Conservation (phyloP, 495 filamentous ascomycete genomes). For the Aspergillus nidulans region DNA sequence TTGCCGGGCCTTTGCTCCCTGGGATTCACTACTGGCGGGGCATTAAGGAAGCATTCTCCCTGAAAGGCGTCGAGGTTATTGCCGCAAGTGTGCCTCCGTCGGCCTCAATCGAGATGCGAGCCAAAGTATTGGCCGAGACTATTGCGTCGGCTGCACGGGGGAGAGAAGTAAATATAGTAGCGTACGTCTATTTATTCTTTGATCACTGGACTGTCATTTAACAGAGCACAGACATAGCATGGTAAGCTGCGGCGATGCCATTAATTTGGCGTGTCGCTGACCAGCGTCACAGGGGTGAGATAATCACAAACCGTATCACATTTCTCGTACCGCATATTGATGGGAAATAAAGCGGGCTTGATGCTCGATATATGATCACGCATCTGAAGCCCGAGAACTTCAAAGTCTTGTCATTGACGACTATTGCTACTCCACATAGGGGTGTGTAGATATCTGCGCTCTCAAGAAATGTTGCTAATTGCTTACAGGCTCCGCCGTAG, state of each 20-base stretch:
- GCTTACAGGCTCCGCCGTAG: conserved; percentile 65
- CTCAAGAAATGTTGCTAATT: neutral
- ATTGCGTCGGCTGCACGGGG: conserved; percentile 64
- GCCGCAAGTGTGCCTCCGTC: conserved; percentile 75
- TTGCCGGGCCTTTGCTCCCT: conserved; percentile 67
- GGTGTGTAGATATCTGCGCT: conserved; percentile 36
- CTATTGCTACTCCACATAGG: conserved; percentile 83
- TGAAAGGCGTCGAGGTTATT: conserved; percentile 74
- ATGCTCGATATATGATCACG: conserved; percentile 91
- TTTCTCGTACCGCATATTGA: conserved; percentile 17
- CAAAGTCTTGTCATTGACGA: conserved; percentile 74
- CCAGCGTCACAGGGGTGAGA: conserved; percentile 41
- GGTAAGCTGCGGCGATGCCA: conserved; percentile 39
- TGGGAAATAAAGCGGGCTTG: conserved; percentile 62
- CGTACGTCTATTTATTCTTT: conserved; percentile 47
- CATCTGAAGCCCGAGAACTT: conserved; percentile 65
- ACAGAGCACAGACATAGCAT: conserved; percentile 60
- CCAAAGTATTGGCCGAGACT: conserved; percentile 57
- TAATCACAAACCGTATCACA: neutral
- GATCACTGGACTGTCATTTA: conserved; percentile 2
- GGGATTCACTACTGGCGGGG: conserved; percentile 89
- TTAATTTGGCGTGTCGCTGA: conserved; percentile 13
- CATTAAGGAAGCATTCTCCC: conserved; percentile 70
- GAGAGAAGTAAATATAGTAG: conserved; percentile 82
- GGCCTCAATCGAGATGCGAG: conserved; percentile 73